A percentile compares a stretch with the other conserved stretches of the same genome.
Conservation (phyloP, 2,329 filamentous ascomycete genomes). For the Colletotrichum cereale region DNA sequence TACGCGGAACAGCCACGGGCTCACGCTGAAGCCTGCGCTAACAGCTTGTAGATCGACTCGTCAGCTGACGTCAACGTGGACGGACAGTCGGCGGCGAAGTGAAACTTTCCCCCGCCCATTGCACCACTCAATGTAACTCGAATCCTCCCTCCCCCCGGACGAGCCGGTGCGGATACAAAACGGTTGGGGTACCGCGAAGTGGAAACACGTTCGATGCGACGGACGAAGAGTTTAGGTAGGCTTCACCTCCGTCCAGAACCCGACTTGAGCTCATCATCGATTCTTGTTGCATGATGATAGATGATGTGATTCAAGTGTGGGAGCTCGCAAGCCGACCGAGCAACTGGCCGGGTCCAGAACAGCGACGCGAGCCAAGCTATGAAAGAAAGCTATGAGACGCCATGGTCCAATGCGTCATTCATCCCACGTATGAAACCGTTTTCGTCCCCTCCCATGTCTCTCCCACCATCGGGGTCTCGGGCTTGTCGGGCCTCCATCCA, state of each 20-base stretch:
- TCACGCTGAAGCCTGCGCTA: slow-evolving; percentile 15
- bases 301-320: slow-evolving; percentile 26
- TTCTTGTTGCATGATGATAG: slow-evolving; percentile 21
- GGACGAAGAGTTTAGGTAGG: not conserved
- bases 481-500: slow-evolving; percentile 21
- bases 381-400: not conserved
- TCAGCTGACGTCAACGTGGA: slow-evolving; percentile 41
- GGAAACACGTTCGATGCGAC: not conserved
- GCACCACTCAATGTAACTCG: slow-evolving; percentile 9
- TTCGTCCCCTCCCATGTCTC: not conserved
- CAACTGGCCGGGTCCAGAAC: not conserved
- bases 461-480: slow-evolving; percentile 27
- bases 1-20: not conserved
- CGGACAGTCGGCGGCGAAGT: slow-evolving; percentile 29
- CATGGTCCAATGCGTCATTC: slow-evolving; percentile 30
- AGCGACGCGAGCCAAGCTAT: slow-evolving; percentile 2
- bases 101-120: slow-evolving; percentile 32
- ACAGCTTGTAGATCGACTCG: slow-evolving; percentile 21
- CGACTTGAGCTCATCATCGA: not conserved
- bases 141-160: not conserved
- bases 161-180: slow-evolving; percentile 24
- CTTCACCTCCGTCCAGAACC: not conserved
- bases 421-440: slow-evolving; percentile 33
- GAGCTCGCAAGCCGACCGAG: slow-evolving; percentile 19
- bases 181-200: slow-evolving; percentile 1